Evolutionary conservation across 768 basidiomycete genomes (phyloP), one percentile per base, ranked within the genome.

Genomic region (Exsudoporus frostii): DNA sequence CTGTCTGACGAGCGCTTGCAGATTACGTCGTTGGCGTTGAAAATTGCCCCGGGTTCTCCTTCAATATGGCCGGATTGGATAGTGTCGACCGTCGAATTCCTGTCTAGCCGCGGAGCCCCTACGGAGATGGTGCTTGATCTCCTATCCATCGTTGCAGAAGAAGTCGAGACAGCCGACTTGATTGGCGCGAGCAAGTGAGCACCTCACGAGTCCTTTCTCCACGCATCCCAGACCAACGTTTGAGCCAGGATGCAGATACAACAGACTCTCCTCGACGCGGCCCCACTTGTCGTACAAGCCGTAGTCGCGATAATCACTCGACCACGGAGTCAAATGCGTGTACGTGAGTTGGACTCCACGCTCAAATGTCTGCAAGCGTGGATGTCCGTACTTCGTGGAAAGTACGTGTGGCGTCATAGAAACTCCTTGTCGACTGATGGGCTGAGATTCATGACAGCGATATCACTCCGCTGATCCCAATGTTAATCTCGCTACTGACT

Each of bases 311-410:
- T 86, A 2, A 77, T 93, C 25, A 73, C 70, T 2, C 74, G 64
- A 32, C 74, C 71, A 19, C 67, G 56, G 36, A 61, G 68, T 15
- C 72, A 71, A 41, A 58, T 63, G 53, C 54, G 45, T 36, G 53
- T 51, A 5, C 63, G 61, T 10, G 82, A 93, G 55, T 75, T 88
- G 0, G 78, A 79, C 17, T 82, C 90, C 0, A 89, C 90, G 0
- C 76, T 94, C 48, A 84, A 81, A 54, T 93, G 91, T 65, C 72
- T 95, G 2, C 84, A 90, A 64, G 84, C 88, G 3, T 98, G 93
- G 94, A 81, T 95, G 60, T 71, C 77, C 3, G 78, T 80, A 33
- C 69, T 95, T 10, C 84, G 81, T 24, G 78, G 81, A 53, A 83
- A 82, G 91, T 92, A 59, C 58, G 80, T 71, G 29, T 45, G 19